These are phyloP conservation scores for Parachlorella kessleri DNA, from an alignment of 139 green algal genomes.

Conservation along the genomic window DNA sequence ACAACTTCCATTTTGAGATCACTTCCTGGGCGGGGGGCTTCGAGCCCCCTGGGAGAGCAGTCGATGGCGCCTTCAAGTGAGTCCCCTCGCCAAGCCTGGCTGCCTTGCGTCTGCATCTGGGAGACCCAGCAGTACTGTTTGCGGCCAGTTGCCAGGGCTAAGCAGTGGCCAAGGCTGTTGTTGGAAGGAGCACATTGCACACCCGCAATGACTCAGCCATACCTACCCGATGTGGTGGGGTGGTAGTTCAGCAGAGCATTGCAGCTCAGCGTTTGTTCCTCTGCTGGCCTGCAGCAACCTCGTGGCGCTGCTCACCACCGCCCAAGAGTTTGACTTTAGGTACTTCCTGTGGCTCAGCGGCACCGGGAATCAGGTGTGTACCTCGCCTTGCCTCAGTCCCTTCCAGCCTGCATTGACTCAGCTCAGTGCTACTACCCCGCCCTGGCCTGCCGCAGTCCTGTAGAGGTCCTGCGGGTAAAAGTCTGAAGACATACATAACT, in stretches of 20 bases:
- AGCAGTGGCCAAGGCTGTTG: background rate
- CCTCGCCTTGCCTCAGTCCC: too few relatives aligned
- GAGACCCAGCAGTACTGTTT: too few relatives aligned
- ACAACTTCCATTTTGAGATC: background rate
- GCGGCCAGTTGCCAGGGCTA: background rate
- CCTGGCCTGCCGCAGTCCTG: too few relatives aligned
- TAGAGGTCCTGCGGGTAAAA: background rate
- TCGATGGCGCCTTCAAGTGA: background rate
- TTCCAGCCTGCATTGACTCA: too few relatives aligned
- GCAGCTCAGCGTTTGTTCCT: background rate
- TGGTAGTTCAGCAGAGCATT: background rate
- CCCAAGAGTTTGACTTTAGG: background rate
- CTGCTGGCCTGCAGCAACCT: background rate
- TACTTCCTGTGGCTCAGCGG: background rate
- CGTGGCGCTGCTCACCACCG: background rate
- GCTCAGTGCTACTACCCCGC: too few relatives aligned
- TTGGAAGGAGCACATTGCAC: too few relatives aligned
- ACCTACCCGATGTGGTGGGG: background rate
- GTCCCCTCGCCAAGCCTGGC: background rate
- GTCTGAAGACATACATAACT: background rate
- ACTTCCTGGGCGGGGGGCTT: background rate
- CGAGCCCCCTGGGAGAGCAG: too few relatives aligned
- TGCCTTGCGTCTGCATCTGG: background rate
- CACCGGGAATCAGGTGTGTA: background rate
- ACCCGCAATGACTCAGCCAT: background rate